phyloP scores from a whole-genome alignment of 139 green algal genomes.

The Volvox africanus region DNA sequence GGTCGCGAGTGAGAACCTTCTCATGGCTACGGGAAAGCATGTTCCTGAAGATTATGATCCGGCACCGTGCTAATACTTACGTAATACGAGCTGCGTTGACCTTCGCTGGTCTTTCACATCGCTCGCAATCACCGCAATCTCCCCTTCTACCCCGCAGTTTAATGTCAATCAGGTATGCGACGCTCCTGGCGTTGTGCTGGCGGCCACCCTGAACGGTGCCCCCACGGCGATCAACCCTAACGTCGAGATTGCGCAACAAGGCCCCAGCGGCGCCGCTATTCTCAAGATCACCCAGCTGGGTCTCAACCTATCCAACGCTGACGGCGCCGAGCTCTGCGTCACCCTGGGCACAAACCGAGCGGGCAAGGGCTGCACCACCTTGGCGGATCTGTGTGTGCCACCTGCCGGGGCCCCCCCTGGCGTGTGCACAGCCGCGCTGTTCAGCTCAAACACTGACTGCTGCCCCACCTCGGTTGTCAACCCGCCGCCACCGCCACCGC shows the following conservation, averaged over 20 bases:
- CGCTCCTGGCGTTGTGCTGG: not conserved
- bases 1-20: too few species aligned
- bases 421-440: not conserved
- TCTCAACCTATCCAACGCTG: not conserved
- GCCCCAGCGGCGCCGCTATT: not conserved
- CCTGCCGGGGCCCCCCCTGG: not conserved
- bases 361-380: not conserved
- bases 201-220: not conserved
- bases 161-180: not conserved
- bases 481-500: not conserved
- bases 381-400: conserved; percentile 12
- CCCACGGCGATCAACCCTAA: not conserved
- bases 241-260: not conserved
- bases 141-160: not conserved
- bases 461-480: not conserved
- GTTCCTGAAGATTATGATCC: too few species aligned
- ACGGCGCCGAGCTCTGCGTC: conserved; percentile 6
- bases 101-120: not conserved
- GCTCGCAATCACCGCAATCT: not conserved
- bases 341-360: not conserved
- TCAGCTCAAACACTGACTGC: not conserved
- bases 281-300: not conserved
- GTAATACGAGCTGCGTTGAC: not conserved
- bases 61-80: not conserved
- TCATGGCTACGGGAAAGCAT: too few species aligned